Evolutionary conservation across 345 rosid genomes (phyloP).

Genomic region (Acer negundo): DNA sequence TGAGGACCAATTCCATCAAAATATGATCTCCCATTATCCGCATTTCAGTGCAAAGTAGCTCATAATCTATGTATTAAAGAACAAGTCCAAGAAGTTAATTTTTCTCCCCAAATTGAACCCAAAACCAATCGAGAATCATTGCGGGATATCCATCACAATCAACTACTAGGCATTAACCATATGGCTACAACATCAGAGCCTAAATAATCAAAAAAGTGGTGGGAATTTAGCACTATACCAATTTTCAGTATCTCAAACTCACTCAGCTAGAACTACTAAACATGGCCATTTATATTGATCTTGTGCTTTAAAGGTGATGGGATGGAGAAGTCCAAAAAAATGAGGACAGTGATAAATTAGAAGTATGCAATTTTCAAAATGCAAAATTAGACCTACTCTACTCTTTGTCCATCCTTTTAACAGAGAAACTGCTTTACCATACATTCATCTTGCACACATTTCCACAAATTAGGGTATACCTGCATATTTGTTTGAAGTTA

Average conservation of each 20-base stretch:
- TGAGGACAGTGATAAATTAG: not conserved
- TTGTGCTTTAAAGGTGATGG: not conserved
- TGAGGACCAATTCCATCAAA: not conserved
- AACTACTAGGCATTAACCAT: not conserved
- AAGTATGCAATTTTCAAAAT: not conserved
- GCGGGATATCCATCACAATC: not conserved
- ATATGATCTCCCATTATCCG: not conserved
- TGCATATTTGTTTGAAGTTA: conserved; percentile 96
- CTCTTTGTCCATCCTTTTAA: not conserved
- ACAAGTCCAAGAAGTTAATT: not conserved
- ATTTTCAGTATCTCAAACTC: not conserved
- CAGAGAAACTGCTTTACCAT: not conserved
- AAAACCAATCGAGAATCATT: not conserved
- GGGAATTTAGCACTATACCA: not conserved
- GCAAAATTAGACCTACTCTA: not conserved
- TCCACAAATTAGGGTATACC: conserved; percentile 42
- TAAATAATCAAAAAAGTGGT: not conserved
- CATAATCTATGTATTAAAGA: not conserved
- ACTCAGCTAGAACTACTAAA: not conserved
- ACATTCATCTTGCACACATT: not conserved
- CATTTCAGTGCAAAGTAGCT: not conserved
- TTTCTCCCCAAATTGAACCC: not conserved
- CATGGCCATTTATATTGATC: not conserved
- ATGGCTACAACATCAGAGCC: not conserved
- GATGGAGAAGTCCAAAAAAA: not conserved